Base-by-base conservation (phyloP, 805 yeast species). In the Candida tallmaniae region DNA sequence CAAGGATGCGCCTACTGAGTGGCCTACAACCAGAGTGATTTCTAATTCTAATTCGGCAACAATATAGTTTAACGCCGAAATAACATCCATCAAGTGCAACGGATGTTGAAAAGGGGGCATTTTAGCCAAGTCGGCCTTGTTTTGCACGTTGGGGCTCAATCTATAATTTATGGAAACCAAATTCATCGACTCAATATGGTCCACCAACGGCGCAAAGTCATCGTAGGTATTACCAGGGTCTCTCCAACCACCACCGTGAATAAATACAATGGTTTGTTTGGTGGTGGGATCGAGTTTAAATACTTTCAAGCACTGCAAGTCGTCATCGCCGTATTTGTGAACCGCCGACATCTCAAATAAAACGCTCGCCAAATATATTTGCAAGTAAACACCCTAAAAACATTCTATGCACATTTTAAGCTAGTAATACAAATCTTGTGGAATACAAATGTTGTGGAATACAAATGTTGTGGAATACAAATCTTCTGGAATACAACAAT, bases 191-290 rank as follows among this genome's bases (percentile, higher is more conserved):
- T 31, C 15, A 26, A 38, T 31, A 13, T 25, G n/a, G 3, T 9
- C n/a, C 31, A 39, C 27, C 9, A 43, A 9, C 42, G 45, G 39
- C 7, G 60, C 60, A 35, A 74, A 76, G 46, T 82, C 90, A 25
- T 68, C 56, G 18, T 60, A 69, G 0, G 88, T 80, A 50, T 81
- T 80, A 3, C 42, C 51, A 1, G 78, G 74, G 48, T 83, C 94
- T 41, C 85, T 66, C 95, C 95, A 86, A 0, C 88, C 94, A 0
- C 96, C 96, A 1, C 96, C 96, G 56, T 86, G 96, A 25, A 86
- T 70, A 45, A 77, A 79, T 1, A 84, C 68, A 5, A 75, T 35
- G 13, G 73, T 55, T 2, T 50, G 36, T 14, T 31, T 31, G n/a
- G 40, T 36, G 6, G 15, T 10, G 2, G 35, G 34, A 12, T 31